Evolutionary conservation across 768 basidiomycete genomes (phyloP), one percentile per base, ranked within the genome.

Genomic region (Lactarius tabidus): DNA sequence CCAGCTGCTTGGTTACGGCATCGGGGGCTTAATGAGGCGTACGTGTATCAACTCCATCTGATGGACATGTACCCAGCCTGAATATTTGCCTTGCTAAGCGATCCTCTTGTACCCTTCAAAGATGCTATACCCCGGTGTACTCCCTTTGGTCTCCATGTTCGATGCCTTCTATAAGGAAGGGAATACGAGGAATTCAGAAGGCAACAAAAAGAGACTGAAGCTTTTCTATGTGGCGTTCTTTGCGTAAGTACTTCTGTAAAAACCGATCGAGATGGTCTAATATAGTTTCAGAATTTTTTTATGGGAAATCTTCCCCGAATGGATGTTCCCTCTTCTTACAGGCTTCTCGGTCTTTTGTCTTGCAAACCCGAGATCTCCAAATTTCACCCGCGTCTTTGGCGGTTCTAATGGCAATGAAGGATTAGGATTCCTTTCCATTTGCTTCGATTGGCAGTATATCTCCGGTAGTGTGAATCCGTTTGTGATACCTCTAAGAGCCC

Each of bases 1-100:
- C 33, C 74, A 77, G 60, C 70, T 74, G 31, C 71, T 77, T 64
- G 84, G 84, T 18, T 85, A 83, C 59, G 84, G 83, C 2, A 79
- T 85, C n/a, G 82, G 80, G 65, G 84, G 84, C 41, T 68, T 83
- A 52, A 76, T 85, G 70, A 77, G 81, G 74, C 67, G 82, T 82
- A 60, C 67, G 79, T 69, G 48, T 15, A 41, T 26, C 58, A 38
- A 12, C 31, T 9, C 29, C 17, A 23, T 28, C 17, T 63, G 54
- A 26, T 9, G 15, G 6, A 7, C 41, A 48, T 33, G 29, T 56
- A 48, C 23, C 48, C 53, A 9, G 54, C 6, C 56, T 29, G 35
- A 58, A n/a, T 12, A 17, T 45, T 51, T 52, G 63, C 17, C 56
- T 63, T 52, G 18, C 23, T 26, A 55, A 81, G 80, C 74, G n/a